Evolutionary conservation across 2,329 filamentous ascomycete species (phyloP).

Genomic region (Talaromyces verruculosus): DNA sequence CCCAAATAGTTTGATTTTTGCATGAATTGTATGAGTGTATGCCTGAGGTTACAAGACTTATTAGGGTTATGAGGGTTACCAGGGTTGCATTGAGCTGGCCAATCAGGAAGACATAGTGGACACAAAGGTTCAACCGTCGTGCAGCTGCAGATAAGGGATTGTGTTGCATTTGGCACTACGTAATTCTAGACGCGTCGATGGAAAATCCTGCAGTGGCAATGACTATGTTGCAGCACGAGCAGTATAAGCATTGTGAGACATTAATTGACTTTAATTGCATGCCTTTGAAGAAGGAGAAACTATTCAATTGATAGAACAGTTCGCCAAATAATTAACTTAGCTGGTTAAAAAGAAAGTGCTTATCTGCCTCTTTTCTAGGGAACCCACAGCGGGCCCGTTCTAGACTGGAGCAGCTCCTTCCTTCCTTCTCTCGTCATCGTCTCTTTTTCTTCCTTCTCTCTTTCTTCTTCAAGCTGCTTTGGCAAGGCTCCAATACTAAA

Average conservation of each 20-base stretch:
- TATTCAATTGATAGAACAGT: background rate
- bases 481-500: background rate
- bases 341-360: background rate
- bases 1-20: background rate
- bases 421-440: constrained; percentile 2
- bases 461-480: background rate
- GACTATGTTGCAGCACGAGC: background rate
- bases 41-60: background rate
- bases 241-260: background rate
- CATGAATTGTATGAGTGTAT: background rate
- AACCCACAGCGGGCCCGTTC: constrained; percentile 6
- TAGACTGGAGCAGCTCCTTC: background rate
- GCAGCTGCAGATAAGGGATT: background rate
- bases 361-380: constrained; percentile 11
- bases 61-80: background rate
- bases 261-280: background rate
- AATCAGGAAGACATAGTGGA: background rate
- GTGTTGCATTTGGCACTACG: background rate
- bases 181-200: constrained; percentile 1
- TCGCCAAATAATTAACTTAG: background rate
- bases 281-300: background rate
- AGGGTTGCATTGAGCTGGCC: background rate
- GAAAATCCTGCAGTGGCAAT: background rate
- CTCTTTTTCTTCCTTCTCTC: background rate
- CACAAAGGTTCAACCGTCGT: background rate